Conservation (phyloP, 371 early-diverging fungal genomes). For the Mucor saturninus region DNA sequence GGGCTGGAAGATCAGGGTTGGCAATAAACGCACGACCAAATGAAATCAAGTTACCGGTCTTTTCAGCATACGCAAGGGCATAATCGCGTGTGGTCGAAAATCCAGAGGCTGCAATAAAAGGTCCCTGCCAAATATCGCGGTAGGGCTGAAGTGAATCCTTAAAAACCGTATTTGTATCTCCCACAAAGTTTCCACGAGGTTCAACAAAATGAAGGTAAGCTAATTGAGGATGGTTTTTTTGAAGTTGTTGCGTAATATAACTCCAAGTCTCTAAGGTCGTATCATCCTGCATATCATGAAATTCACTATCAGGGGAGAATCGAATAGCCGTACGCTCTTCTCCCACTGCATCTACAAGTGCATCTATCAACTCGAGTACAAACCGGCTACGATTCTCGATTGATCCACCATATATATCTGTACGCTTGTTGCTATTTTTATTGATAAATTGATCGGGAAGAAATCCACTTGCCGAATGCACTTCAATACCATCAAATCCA, state of each 20-base stretch:
- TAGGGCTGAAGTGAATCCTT: constrained; percentile 30
- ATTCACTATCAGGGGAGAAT: constrained; percentile 19
- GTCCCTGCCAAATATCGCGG: constrained; percentile 37
- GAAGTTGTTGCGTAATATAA: constrained; percentile 24
- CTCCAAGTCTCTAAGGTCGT: constrained; percentile 36
- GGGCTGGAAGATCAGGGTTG: constrained; percentile 27
- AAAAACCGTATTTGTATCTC: background rate
- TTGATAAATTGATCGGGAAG: constrained; percentile 63
- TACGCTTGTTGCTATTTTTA: constrained; percentile 57
- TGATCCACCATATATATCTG: constrained; percentile 69
- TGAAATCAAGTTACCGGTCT: constrained; percentile 15
- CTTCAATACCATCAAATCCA: constrained; percentile 71
- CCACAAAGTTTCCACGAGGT: constrained; percentile 14
- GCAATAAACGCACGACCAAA: constrained; percentile 28
- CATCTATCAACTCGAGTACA: constrained; percentile 57
- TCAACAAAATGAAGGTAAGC: constrained; percentile 43
- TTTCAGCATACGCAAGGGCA: constrained; percentile 15
- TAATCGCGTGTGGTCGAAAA: constrained; percentile 20
- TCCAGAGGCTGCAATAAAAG: constrained; percentile 35
- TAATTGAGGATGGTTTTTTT: constrained; percentile 27
- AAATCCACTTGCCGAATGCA: constrained; percentile 75
- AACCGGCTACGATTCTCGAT: constrained; percentile 77
- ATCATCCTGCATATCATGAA: constrained; percentile 37
- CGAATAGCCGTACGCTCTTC: constrained; percentile 30
- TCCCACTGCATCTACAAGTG: constrained; percentile 48